Evolutionary conservation across 148 eudicot species (phyloP).

Genomic region (Arctostaphylos glauca): DNA sequence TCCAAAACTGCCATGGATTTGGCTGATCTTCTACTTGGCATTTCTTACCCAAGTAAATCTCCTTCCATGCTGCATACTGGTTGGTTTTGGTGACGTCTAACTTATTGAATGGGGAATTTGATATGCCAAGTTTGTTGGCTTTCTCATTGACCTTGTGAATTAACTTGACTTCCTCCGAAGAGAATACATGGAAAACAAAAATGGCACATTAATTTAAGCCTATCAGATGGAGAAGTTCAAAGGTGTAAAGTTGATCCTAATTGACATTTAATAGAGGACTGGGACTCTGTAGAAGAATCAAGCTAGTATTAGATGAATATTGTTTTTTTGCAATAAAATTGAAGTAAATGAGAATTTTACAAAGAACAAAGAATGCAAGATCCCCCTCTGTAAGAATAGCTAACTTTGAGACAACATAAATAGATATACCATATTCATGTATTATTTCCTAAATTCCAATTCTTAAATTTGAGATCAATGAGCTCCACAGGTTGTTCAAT

Average conservation of each 20-base stretch:
- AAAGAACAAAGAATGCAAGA: background rate
- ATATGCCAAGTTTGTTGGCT: constrained; percentile 22
- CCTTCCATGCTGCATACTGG: constrained; percentile 28
- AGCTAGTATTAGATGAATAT: background rate
- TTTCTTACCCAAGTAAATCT: constrained; percentile 22
- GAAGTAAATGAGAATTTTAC: background rate
- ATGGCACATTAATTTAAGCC: background rate
- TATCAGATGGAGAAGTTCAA: background rate
- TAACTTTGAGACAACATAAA: too few species aligned
- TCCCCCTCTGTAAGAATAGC: too few species aligned
- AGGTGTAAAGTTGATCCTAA: background rate
- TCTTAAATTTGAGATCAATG: too few species aligned
- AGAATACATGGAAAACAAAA: background rate
- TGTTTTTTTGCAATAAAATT: background rate
- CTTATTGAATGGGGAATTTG: background rate
- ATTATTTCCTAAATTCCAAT: too few species aligned
- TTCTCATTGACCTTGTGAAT: constrained; percentile 26
- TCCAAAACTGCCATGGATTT: constrained; percentile 38
- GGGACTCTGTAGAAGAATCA: too few species aligned
- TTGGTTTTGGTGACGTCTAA: constrained; percentile 5
- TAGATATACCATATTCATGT: too few species aligned
- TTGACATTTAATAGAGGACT: too few species aligned
- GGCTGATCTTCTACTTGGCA: constrained; percentile 31
- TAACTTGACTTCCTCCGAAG: constrained; percentile 14
- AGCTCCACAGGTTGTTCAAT: too few species aligned